phyloP scores from a whole-genome alignment of 306 rosid genomes.

The Herpetospermum pedunculosum region DNA sequence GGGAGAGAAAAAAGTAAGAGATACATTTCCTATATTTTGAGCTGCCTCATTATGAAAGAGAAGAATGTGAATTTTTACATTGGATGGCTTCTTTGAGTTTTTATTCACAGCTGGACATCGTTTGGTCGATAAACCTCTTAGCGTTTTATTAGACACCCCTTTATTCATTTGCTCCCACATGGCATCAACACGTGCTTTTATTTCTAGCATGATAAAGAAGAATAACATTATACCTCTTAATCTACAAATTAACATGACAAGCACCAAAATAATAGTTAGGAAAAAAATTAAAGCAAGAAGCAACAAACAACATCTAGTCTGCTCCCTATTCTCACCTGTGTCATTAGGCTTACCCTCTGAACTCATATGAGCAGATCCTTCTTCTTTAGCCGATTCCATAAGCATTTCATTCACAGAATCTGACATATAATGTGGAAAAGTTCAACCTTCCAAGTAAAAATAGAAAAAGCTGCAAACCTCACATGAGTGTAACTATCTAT shows the following conservation, averaged over 20 bases:
- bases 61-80: slow-evolving; percentile 37
- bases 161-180: slow-evolving; percentile 93
- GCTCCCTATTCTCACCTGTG: slow-evolving; percentile 30
- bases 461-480: background rate
- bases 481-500: background rate
- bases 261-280: background rate
- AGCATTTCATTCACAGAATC: slow-evolving; percentile 35
- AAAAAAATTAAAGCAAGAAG: background rate
- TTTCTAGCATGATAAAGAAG: slow-evolving; percentile 29
- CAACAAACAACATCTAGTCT: background rate
- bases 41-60: background rate
- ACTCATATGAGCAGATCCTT: slow-evolving; percentile 25
- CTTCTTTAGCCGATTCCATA: slow-evolving; percentile 30
- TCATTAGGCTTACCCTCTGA: slow-evolving; percentile 30
- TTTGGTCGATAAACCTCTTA: slow-evolving; percentile 38
- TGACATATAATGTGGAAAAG: slow-evolving; percentile 19
- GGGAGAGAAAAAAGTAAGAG: background rate
- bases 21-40: background rate
- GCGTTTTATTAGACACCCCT: slow-evolving; percentile 51
- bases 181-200: slow-evolving; percentile 68
- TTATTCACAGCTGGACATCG: slow-evolving; percentile 25
- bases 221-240: slow-evolving; percentile 10
- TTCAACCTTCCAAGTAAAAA: background rate
- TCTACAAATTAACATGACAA: slow-evolving; percentile 3
- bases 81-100: slow-evolving; percentile 43